Evolutionary conservation across 345 rosid species (phyloP), one percentile per base, ranked within the genome.

Genomic region (Psidium guajava): DNA sequence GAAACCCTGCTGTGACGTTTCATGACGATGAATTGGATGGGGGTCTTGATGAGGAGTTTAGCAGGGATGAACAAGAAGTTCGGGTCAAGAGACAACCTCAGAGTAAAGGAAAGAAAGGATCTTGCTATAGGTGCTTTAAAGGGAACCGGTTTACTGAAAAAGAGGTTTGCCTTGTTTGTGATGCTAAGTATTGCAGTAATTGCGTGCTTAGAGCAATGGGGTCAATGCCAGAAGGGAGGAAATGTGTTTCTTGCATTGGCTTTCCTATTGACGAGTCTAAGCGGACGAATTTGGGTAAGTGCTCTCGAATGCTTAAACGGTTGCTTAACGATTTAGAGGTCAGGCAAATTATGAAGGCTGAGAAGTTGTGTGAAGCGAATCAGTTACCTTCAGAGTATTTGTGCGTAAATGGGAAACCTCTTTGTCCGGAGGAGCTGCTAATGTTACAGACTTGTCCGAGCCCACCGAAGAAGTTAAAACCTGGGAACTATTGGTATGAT

Each of bases 121-220:
- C 95, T 6, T 98, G 99, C 82, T 98, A 96, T 85, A 83, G 98
- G 75, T 98, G 99, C 89, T 93, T 93, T 47, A 98, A 94, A 87
- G 99, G 99, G 77, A 93, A 84, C 85, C 82, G 98, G 86, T 95
- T 98, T 87, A 96, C 99, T 1, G 99, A 98, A 88, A 96, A 98
- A 88, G 99, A 98, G 91, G 94, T 95, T 44, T 98, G 99, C 90
- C 88, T 95, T 87, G 99, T 98, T 84, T 98, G 99, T 83, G 98
- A 96, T 90, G 95, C 99, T 4, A 96, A 98, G 85, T 98, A 94
- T 87, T 98, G 99, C 83, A 90, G 94, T 81, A 95, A 87, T 86
- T 98, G 99, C 56, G 98, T 98, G 53, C 99, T 98, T 89, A 90
- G 99, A 85, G 98, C 99, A n/a, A 96, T 98, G 99, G 99, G 99